Evolutionary conservation across 2,329 filamentous ascomycete species (phyloP).

Genomic region (Dryadomyces quercivorus): DNA sequence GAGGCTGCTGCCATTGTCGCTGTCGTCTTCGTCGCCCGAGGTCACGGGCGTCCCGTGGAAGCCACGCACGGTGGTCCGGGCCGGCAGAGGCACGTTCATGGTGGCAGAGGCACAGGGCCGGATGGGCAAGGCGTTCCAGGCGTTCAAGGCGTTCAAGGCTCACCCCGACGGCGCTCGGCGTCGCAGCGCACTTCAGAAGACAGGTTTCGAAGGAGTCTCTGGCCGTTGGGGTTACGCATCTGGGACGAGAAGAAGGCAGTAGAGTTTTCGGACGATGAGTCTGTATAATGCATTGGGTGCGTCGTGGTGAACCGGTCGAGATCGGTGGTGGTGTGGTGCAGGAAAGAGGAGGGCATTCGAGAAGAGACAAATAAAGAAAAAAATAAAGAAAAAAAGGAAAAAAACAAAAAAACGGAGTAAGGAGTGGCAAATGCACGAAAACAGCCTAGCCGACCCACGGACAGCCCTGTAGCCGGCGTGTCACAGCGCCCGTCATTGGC

Average conservation of each 20-base stretch:
- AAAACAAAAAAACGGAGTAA: background rate
- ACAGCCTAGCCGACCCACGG: background rate
- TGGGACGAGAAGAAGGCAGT: slow-evolving; percentile 41
- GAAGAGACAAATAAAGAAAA: background rate
- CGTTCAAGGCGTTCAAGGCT: slow-evolving; percentile 17
- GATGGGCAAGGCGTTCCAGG: too few relatives aligned
- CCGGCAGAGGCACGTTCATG: slow-evolving; percentile 34
- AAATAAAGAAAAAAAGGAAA: background rate
- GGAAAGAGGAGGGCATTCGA: background rate
- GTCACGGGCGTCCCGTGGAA: slow-evolving; percentile 41
- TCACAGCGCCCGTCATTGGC: background rate
- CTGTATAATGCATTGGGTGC: slow-evolving; percentile 42
- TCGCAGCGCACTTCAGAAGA: slow-evolving; percentile 41
- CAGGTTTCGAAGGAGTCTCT: slow-evolving; percentile 35
- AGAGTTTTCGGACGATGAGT: slow-evolving; percentile 26
- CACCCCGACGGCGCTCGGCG: slow-evolving; percentile 43
- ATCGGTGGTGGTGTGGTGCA: slow-evolving; percentile 1
- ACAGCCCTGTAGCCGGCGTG: background rate
- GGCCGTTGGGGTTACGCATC: slow-evolving; percentile 42
- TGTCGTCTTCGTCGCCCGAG: slow-evolving; percentile 47
- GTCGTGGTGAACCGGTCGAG: background rate
- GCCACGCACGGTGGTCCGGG: slow-evolving; percentile 43
- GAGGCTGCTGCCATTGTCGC: slow-evolving; percentile 19
- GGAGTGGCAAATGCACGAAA: background rate
- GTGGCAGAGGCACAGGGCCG: slow-evolving; percentile 24